phyloP scores from a whole-genome alignment of 2,329 filamentous ascomycete genomes.

The Cladobotryum protrusum region DNA sequence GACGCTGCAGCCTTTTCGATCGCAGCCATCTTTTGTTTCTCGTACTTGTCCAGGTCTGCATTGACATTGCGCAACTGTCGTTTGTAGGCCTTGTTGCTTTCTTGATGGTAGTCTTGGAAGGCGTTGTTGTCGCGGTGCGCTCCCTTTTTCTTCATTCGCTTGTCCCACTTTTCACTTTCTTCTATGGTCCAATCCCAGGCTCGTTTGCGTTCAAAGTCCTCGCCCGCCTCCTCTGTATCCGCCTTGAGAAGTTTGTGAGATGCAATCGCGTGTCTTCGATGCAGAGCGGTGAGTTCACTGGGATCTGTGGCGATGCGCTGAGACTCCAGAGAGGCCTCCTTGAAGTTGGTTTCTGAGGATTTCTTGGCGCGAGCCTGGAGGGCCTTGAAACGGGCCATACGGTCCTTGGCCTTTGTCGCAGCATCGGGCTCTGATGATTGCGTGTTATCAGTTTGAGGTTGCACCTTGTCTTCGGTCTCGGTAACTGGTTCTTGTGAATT shows the following conservation, averaged over 20 bases:
- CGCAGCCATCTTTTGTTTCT: conserved; percentile 75
- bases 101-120: conserved; percentile 82
- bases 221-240: conserved; percentile 75
- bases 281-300: conserved; percentile 67
- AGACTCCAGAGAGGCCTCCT: conserved; percentile 77
- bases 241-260: conserved; percentile 91
- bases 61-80: conserved; percentile 73
- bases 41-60: conserved; percentile 77
- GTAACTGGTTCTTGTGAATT: conserved; percentile 8
- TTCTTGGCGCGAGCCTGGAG: conserved; percentile 74
- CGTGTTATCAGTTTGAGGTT: conserved; percentile 4
- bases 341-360: conserved; percentile 67
- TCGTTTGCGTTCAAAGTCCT: conserved; percentile 94
- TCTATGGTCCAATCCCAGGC: conserved; percentile 99
- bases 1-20: conserved; percentile 78
- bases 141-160: conserved; percentile 78
- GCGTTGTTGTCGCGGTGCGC: conserved; percentile 76
- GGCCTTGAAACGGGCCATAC: conserved; percentile 77
- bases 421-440: conserved; percentile 21
- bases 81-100: conserved; percentile 91
- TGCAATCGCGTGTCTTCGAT: conserved; percentile 79
- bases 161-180: conserved; percentile 91
- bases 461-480: conserved; percentile 7
- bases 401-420: conserved; percentile 52
- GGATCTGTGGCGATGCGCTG: conserved; percentile 74